Evolutionary conservation across 306 rosid genomes (phyloP), one percentile per base, ranked within the genome.

Genomic region (Astragalus glycyphyllos): DNA sequence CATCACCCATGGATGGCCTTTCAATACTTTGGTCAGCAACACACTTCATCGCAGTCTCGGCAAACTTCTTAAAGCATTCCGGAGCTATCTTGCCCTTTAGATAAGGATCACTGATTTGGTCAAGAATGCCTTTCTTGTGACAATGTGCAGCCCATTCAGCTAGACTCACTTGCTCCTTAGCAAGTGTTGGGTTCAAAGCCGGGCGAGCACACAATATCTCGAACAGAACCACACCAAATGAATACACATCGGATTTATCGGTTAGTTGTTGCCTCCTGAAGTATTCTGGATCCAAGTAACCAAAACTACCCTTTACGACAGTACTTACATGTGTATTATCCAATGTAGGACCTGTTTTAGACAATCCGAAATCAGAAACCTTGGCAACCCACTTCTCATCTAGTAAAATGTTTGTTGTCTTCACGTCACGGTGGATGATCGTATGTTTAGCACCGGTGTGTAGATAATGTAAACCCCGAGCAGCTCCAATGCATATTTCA

Each of bases 351-450:
- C 99, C 97, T 12, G 99, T 95, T 84, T 95, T 95, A 0, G 99
- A 95, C 89, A 95, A 72, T 57, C 99, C 99, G 3, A 95, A 95
- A 85, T 95, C 99, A 3, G 99, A 91, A 54, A 95, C 99, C 84
- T 95, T 95, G 2, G 99, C 97, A 45, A 95, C 99, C 97, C 97
- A 95, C 80, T 91, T 95, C 78, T 95, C 99, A 40, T 95, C 99
- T 48, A 95, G 77, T 56, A 95, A 86, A 81, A 95, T 95, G 94
- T 95, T 95, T 10, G 99, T 95, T 7, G 97, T 95, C 81, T 95
- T 95, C 68, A 95, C 99, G 35, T 95, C 99, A 20, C 99, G 89
- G 82, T 95, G 99, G 74, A 95, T 95, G 67, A 95, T 95, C 0
- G 99, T 95, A 84, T 95, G 84, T 82, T 95, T 94, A 13, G 99